A percentile compares a stretch with the other conserved stretches of the same genome.
These are phyloP conservation scores for Aspergillus sergii DNA, from an alignment of 2,329 filamentous ascomycete genomes.

Conservation along the genomic window DNA sequence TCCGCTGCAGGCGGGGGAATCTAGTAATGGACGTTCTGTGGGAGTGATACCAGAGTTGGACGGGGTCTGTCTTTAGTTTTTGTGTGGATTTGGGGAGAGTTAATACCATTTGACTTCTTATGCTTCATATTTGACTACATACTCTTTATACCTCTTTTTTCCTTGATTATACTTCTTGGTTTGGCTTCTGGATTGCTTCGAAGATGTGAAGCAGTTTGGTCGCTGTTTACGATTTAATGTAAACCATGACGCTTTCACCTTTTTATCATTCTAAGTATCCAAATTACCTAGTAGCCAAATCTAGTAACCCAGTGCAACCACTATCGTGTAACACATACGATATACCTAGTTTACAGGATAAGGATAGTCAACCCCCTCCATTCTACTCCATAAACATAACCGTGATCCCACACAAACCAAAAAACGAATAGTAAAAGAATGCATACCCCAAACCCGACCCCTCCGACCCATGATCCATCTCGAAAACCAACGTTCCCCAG, in stretches of 20 bases:
- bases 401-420: too few species aligned
- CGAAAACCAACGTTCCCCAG: not conserved
- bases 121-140: conserved; percentile 18
- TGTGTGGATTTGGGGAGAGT: conserved; percentile 20
- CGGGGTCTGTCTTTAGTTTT: conserved; percentile 24
- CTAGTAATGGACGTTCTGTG: conserved; percentile 5
- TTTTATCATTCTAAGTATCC: conserved; percentile 5
- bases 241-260: conserved; percentile 26
- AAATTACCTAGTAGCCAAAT: not conserved
- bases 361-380: too few species aligned
- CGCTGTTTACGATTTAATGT: conserved; percentile 27
- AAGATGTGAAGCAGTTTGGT: not conserved
- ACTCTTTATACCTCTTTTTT: conserved; percentile 17
- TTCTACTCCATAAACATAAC: too few species aligned
- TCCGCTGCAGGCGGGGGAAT: conserved; percentile 8
- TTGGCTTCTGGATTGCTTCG: conserved; percentile 21
- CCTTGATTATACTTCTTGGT: conserved; percentile 21
- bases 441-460: too few species aligned
- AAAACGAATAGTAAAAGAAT: too few species aligned
- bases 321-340: not conserved
- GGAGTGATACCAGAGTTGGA: conserved; percentile 8
- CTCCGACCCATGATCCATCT: too few species aligned
- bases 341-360: too few species aligned
- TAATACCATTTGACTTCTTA: conserved; percentile 25
- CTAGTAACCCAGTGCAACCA: not conserved